Evolutionary conservation across 179 eudicot genomes (phyloP), one percentile per base, ranked within the genome.

Genomic region (Monotropa hypopitys): DNA sequence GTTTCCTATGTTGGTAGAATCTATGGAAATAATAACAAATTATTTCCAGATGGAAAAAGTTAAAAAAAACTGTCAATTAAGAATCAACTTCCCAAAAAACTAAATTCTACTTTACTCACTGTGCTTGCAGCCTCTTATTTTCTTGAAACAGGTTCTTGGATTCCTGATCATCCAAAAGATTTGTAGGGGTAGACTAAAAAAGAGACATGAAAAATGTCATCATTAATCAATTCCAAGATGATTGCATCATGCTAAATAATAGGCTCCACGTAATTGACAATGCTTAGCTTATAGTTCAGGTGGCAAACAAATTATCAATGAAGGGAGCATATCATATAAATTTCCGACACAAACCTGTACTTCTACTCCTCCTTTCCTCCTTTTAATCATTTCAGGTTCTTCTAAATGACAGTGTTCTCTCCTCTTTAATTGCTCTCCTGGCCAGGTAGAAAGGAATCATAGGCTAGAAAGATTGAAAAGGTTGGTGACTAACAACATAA

Each of bases 81-180:
- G 51, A 23, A 69, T 43, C 32, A 42, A 43, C 33, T 21, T 43
- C 13, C 21, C 53, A n/a, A n/a, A n/a, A 72, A 75, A 70, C 49
- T 47, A 57, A n/a, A 10, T 62, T 53, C 59, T 7, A 33, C 46
- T 69, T 66, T 38, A 86, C 93, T 88, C 62, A 92, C 97, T 81
- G 82, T 76, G 72, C 86, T 77, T 21, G 86, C 56, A 92, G 93
- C 74, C 73, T 89, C 82, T 77, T 78, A 80, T 88, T 86, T 80
- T 87, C 88, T 49, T 80, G 88, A 75, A 85, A 61, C 53, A 91
- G 18, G 45, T 56, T 81, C 35, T 70, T 40, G 43, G 79, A 80
- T 70, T 82, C 87, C 63, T 78, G 79, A 78, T 66, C 83, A 61
- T 77, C 70, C 77, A 78, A 75, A 70, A 66, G 83, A 66, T 68